phyloP scores from a whole-genome alignment of 2,329 filamentous ascomycete species.

The Trematosphaeria pertusa region DNA sequence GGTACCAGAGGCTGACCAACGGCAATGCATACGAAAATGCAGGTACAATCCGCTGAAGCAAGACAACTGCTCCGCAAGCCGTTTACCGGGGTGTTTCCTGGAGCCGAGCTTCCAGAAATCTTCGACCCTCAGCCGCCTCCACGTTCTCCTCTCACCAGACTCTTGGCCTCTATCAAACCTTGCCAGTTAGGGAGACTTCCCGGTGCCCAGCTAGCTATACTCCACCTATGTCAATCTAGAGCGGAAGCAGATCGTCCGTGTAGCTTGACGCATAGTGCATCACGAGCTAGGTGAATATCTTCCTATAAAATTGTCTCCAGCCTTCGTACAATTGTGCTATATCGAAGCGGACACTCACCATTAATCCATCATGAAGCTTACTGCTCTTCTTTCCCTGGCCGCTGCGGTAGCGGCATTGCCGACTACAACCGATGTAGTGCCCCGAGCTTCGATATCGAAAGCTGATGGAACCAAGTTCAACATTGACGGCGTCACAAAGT shows the following conservation, averaged over 20 bases:
- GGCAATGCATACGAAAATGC: too few species aligned
- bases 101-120: not conserved
- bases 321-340: too few species aligned
- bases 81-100: not conserved
- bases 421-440: slow-evolving; percentile 16
- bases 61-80: too few species aligned
- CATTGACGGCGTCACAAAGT: slow-evolving; percentile 45
- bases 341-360: not conserved
- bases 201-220: slow-evolving; percentile 12
- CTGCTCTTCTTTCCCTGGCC: slow-evolving; percentile 24
- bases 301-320: slow-evolving; percentile 7
- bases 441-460: slow-evolving; percentile 34
- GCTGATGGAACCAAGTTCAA: slow-evolving; percentile 41
- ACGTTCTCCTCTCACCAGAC: not conserved
- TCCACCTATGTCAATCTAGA: slow-evolving; percentile 14
- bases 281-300: not conserved
- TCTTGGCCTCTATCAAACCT: slow-evolving; percentile 15
- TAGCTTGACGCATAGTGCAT: not conserved
- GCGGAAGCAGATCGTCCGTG: slow-evolving; percentile 13
- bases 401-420: slow-evolving; percentile 30
- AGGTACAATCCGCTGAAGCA: not conserved
- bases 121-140: not conserved
- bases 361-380: slow-evolving; percentile 28
- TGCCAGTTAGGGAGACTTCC: not conserved
- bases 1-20: too few species aligned